Percentiles rank a stretch among this genome's conserved stretches.
Conservation (phyloP, 2,329 filamentous ascomycete species). For the Trichoderma polysporum region DNA sequence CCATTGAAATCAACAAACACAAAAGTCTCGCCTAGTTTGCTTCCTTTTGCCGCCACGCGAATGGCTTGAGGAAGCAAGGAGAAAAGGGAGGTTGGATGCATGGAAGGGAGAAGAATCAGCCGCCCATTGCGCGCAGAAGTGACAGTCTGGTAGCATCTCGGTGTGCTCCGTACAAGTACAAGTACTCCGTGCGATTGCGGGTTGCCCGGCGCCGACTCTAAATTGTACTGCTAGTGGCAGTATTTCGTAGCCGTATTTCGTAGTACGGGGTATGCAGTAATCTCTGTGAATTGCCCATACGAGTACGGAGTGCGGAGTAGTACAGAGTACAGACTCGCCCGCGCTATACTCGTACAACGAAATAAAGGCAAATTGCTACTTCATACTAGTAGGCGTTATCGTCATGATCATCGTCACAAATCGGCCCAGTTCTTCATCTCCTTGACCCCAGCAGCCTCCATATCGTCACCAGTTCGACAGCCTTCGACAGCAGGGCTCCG, state of each 20-base stretch:
- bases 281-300: not conserved
- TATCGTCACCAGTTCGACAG: constrained; percentile 12
- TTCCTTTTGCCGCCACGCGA: not conserved
- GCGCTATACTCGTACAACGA: not conserved
- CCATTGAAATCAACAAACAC: not conserved
- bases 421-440: not conserved
- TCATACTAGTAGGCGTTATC: not conserved
- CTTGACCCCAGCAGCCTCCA: not conserved
- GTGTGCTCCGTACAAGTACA: not conserved
- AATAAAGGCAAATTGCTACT: not conserved
- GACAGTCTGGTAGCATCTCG: not conserved
- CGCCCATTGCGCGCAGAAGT: not conserved
- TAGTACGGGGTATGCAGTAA: too few relatives aligned
- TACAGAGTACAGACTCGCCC: not conserved
- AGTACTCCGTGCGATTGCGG: not conserved
- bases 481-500: not conserved
- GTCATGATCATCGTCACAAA: not conserved
- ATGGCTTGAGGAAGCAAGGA: not conserved
- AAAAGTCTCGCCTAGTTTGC: not conserved
- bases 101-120: not conserved
- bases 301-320: not conserved
- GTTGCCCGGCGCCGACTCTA: not conserved
- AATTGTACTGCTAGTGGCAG: too few relatives aligned
- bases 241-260: too few relatives aligned
- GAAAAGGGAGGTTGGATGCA: not conserved